Conservation (phyloP, 2,329 filamentous ascomycete species). For the Aspergillus melleus region DNA sequence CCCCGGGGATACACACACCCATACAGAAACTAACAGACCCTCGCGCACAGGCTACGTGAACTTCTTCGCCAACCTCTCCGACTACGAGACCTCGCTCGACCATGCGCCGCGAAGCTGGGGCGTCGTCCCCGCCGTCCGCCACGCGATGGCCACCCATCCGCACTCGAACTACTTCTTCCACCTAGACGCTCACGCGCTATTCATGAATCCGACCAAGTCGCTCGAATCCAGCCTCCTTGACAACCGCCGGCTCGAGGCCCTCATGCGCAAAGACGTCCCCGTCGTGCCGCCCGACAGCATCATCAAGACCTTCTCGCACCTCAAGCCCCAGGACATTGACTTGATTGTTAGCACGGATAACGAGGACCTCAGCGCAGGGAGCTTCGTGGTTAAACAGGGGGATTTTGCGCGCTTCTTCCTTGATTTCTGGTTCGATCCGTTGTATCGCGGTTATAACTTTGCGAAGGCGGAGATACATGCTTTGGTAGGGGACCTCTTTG, state of each 20-base stretch:
- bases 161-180: constrained; percentile 82
- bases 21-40: not conserved
- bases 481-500: constrained; percentile 59
- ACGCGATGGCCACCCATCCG: constrained; percentile 79
- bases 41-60: constrained; percentile 70
- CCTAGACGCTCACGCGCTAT: constrained; percentile 78
- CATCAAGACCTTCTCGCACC: constrained; percentile 86
- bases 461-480: constrained; percentile 92
- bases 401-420: constrained; percentile 92
- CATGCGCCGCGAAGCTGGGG: constrained; percentile 52
- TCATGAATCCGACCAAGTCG: constrained; percentile 76
- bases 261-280: constrained; percentile 82
- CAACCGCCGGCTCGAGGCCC: constrained; percentile 64
- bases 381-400: constrained; percentile 77
- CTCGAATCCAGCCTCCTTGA: constrained; percentile 72
- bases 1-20: not conserved
- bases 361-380: constrained; percentile 73
- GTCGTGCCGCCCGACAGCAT: constrained; percentile 95
- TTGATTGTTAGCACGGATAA: constrained; percentile 82
- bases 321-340: constrained; percentile 76
- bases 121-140: constrained; percentile 79
- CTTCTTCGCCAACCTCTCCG: constrained; percentile 74
- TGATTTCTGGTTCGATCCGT: constrained; percentile 93
- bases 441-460: constrained; percentile 94
- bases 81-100: constrained; percentile 60